Percentiles rank a stretch among this genome's conserved stretches.
Evolutionary conservation across 2,329 filamentous ascomycete genomes (phyloP).

Genomic region (Cytospora paraplurivora): DNA sequence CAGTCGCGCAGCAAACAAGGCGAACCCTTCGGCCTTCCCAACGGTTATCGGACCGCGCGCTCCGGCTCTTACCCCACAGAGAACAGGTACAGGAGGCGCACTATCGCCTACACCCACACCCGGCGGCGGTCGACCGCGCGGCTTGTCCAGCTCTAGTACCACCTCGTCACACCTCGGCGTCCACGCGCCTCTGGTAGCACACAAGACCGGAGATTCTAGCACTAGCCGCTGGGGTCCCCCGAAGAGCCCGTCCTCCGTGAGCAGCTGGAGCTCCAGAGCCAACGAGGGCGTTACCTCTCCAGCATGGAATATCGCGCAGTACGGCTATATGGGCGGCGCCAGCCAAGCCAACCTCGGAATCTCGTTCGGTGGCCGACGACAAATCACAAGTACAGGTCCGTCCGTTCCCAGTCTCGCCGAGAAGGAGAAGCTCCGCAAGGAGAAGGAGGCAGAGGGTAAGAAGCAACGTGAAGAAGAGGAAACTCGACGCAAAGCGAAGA

Average conservation of each 20-base stretch:
- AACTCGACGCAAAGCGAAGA: slow-evolving; percentile 47
- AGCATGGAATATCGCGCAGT: slow-evolving; percentile 98
- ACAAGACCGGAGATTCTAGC: slow-evolving; percentile 55
- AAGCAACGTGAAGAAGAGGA: slow-evolving; percentile 60
- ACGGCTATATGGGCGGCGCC: slow-evolving; percentile 96
- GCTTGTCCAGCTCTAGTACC: slow-evolving; percentile 60
- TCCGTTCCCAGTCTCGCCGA: slow-evolving; percentile 79
- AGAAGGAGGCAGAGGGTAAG: slow-evolving; percentile 61
- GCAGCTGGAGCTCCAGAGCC: slow-evolving; percentile 85
- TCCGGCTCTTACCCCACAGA: slow-evolving; percentile 65
- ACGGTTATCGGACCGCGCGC: slow-evolving; percentile 73
- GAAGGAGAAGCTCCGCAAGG: slow-evolving; percentile 70
- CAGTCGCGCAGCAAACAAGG: slow-evolving; percentile 77
- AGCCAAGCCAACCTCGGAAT: slow-evolving; percentile 95
- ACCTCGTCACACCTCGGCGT: slow-evolving; percentile 53
- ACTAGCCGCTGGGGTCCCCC: slow-evolving; percentile 64
- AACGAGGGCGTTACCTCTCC: slow-evolving; percentile 82
- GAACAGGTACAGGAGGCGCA: slow-evolving; percentile 51
- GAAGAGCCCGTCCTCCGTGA: slow-evolving; percentile 67
- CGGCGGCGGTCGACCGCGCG: slow-evolving; percentile 45
- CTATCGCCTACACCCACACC: slow-evolving; percentile 51
- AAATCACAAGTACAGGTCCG: slow-evolving; percentile 85
- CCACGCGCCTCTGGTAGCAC: slow-evolving; percentile 46
- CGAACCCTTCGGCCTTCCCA: slow-evolving; percentile 75
- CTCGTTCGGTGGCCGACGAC: slow-evolving; percentile 84